Evolutionary conservation across 106 monocot genomes (phyloP), one percentile per base, ranked within the genome.

Genomic region (Dendrobium catenatum): DNA sequence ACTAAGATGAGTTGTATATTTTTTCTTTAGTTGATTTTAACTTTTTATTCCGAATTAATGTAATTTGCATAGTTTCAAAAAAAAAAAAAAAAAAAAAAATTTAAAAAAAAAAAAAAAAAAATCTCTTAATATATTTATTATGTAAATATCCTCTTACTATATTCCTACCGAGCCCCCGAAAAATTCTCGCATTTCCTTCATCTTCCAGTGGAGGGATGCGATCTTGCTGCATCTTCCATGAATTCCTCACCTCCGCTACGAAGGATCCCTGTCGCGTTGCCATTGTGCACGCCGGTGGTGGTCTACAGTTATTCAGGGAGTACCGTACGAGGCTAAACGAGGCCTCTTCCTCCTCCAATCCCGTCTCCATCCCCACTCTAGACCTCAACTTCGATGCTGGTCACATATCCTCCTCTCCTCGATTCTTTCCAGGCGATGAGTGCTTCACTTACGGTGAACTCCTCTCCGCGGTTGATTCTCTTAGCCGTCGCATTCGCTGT

Each of bases 211-310:
- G 22, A 61, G 61, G n/a, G n/a, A 61, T 61, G 61, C 61, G 1
- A 22, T n/a, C n/a, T 9, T 91, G 90, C 82, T 98, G 97, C 88
- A 91, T 98, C 79, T 91, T 89, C 79, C 97, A 94, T 79, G 86
- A 72, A 40, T 98, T 97, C 86, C 80, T 72, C 83, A 51, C 54
- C 61, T 83, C 85, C 44, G 97, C 92, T 11, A 73, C 82, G 18
- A 59, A 48, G 70, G 72, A 89, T 41, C 88, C 87, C 48, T 16
- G 6, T 19, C 80, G 68, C 27, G 73, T 87, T 51, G 92, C 91
- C 79, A 84, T 88, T 76, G 77, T 94, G 72, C 88, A 92, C 49
- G 80, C 89, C 66, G 20, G 61, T 24, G 75, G 77, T 27, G 89
- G 85, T 26, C 10, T 75, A 46, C 81, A 61, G n/a, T 5, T 80